A percentile compares a stretch with the other conserved stretches of the same genome.
Evolutionary conservation across 2,329 filamentous ascomycete species (phyloP).

Genomic region (Botryotinia narcissicola): DNA sequence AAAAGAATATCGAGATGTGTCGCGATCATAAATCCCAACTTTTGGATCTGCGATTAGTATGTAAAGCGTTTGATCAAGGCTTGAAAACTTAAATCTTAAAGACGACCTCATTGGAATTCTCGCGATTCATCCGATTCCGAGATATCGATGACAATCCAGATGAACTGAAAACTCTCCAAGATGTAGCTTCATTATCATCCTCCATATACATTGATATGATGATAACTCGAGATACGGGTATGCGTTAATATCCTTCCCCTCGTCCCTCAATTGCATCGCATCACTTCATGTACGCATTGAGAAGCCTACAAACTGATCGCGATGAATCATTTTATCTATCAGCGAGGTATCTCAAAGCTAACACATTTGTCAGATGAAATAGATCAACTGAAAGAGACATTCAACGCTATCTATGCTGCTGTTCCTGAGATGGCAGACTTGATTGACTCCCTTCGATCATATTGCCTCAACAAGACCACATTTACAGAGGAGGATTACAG

Average conservation of each 20-base stretch:
- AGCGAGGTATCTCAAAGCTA: conserved; percentile 19
- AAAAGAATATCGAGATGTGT: conserved; percentile 42
- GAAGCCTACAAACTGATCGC: not conserved
- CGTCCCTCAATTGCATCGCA: not conserved
- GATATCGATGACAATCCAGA: not conserved
- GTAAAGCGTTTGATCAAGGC: conserved; percentile 48
- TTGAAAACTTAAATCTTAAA: conserved; percentile 48
- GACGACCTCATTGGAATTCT: conserved; percentile 51
- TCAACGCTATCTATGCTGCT: conserved; percentile 41
- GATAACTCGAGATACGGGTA: conserved; percentile 52
- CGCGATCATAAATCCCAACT: conserved; percentile 46
- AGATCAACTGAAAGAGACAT: conserved; percentile 47
- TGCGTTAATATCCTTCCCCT: not conserved
- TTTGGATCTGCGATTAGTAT: conserved; percentile 49
- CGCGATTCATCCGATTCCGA: conserved; percentile 41
- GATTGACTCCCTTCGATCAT: conserved; percentile 45
- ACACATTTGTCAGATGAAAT: conserved; percentile 46
- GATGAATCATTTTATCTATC: not conserved
- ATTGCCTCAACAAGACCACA: conserved; percentile 49
- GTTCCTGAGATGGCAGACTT: conserved; percentile 47
- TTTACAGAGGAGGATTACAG: conserved; percentile 52
- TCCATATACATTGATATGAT: conserved; percentile 53
- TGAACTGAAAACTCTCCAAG: conserved; percentile 44
- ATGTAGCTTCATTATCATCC: conserved; percentile 48
- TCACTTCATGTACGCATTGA: not conserved